Conservation (phyloP, 768 basidiomycete species). For the Leucocoprinus sp. region DNA sequence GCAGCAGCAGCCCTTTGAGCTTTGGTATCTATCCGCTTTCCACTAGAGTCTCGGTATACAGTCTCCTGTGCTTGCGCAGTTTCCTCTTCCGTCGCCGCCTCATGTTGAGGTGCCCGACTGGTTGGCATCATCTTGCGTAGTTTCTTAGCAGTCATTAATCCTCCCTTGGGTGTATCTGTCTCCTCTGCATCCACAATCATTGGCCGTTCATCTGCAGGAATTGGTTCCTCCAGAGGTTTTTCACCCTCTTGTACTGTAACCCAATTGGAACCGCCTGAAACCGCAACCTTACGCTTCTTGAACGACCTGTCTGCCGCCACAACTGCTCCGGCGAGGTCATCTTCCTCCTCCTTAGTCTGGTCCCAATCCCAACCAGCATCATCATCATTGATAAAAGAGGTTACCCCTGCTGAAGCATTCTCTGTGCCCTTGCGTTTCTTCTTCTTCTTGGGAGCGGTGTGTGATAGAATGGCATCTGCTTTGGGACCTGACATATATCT, state of each 20-base stretch:
- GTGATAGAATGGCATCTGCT: slow-evolving; percentile 87
- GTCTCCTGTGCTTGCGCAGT: slow-evolving; percentile 73
- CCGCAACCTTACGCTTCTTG: slow-evolving; percentile 55
- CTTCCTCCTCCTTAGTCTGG: slow-evolving; percentile 35
- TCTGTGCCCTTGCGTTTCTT: slow-evolving; percentile 49
- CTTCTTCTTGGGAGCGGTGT: slow-evolving; percentile 56
- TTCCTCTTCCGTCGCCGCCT: slow-evolving; percentile 41
- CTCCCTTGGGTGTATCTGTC: slow-evolving; percentile 44
- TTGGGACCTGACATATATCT: slow-evolving; percentile 97
- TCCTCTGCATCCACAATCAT: slow-evolving; percentile 40
- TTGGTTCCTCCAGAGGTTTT: slow-evolving; percentile 34
- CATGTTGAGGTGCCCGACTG: slow-evolving; percentile 24
- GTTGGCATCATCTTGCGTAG: slow-evolving; percentile 56
- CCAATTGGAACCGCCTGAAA: slow-evolving; percentile 48
- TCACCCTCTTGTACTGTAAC: slow-evolving; percentile 52
- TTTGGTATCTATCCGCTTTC: slow-evolving; percentile 85
- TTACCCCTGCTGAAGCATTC: slow-evolving; percentile 19
- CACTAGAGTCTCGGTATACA: slow-evolving; percentile 85
- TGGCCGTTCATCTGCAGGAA: slow-evolving; percentile 65
- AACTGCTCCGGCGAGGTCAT: slow-evolving; percentile 55
- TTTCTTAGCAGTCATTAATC: slow-evolving; percentile 70
- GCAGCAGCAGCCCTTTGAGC: slow-evolving; percentile 80
- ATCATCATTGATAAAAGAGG: slow-evolving; percentile 48
- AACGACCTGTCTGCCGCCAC: slow-evolving; percentile 71
- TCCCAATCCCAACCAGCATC: slow-evolving; percentile 63